phyloP scores from a whole-genome alignment of 306 rosid species.

The Quercus agrifolia region DNA sequence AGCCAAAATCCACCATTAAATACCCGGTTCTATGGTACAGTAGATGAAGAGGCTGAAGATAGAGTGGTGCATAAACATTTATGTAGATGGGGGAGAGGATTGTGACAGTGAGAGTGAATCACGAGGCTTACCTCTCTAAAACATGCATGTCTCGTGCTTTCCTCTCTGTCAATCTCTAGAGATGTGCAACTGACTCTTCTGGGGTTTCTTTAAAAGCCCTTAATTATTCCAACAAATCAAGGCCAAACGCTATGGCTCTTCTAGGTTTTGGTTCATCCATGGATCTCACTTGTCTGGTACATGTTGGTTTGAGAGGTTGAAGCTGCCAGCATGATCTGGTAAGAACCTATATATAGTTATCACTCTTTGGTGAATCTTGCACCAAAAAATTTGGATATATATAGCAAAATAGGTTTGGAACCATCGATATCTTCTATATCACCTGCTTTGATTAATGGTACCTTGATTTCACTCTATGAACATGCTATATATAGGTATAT shows the following conservation, averaged over 20 bases:
- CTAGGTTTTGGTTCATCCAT: not conserved
- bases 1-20: constrained; percentile 45
- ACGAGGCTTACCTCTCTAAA: constrained; percentile 30
- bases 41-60: not conserved
- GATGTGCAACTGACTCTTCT: not conserved
- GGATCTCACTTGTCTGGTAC: constrained; percentile 14
- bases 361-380: not conserved
- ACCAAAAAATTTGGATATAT: not conserved
- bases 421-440: too few relatives aligned
- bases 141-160: constrained; percentile 32
- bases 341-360: constrained; percentile 7
- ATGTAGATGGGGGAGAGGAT: constrained; percentile 19
- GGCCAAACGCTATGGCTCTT: not conserved
- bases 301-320: constrained; percentile 93
- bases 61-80: constrained; percentile 24
- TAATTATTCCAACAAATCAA: constrained; percentile 5
- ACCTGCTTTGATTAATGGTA: not conserved
- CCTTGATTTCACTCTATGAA: not conserved
- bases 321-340: constrained; percentile 99
- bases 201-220: constrained; percentile 4
- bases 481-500: not conserved
- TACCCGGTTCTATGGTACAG: constrained; percentile 34
- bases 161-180: constrained; percentile 13
- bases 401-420: too few relatives aligned
- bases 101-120: constrained; percentile 14